Evolutionary conservation across 2,329 filamentous ascomycete species (phyloP), one percentile per base, ranked within the genome.

Genomic region (Neofusicoccum sp.): DNA sequence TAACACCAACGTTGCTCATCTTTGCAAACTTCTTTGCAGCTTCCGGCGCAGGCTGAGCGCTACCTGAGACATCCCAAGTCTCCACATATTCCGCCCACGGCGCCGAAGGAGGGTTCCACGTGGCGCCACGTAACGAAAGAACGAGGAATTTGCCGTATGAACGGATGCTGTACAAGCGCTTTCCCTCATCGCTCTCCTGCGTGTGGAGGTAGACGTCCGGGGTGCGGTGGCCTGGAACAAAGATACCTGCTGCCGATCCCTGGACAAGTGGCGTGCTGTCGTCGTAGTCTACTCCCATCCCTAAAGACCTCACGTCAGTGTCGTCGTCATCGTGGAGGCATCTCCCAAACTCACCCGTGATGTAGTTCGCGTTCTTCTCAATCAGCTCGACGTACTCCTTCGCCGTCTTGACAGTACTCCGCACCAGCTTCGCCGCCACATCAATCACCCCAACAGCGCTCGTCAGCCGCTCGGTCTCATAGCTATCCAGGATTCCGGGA

Each of bases 301-400:
- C 59, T 61, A 12, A 3, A 26, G 16, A 14, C 5, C 7, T 6
- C 24, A 7, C 12, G 12, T 54, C 6, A 54, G 47, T 9, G 9
- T 28, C 9, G 1, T 34, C 16, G 2, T 30, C 11, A 11, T 6
- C 20, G 7, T 20, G 9, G 1, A 24, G 1, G 4, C 11, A 9
- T 3, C 3, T 3, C n/a, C 7, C 8, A 26, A 7, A 38, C 59
- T 45, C 12, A 74, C 78, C 78, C 5, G 79, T 80, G 47, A 82
- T 82, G 62, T 79, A 81, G 1, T 75, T 79, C 0, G 79, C 78
- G 44, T 80, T 81, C 61, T 72, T 75, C 63, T 81, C 73, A 43
- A 82, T 79, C 0, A 79, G 78, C 28, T 73, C 72, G 2, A 82
- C 79, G 48, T 82, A 81, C 36, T 77, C 69, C 64, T 78, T 77